These are phyloP conservation scores for Nothophaeocryptopus gaeumannii DNA, from an alignment of 2,329 filamentous ascomycete genomes.

Conservation along the genomic window DNA sequence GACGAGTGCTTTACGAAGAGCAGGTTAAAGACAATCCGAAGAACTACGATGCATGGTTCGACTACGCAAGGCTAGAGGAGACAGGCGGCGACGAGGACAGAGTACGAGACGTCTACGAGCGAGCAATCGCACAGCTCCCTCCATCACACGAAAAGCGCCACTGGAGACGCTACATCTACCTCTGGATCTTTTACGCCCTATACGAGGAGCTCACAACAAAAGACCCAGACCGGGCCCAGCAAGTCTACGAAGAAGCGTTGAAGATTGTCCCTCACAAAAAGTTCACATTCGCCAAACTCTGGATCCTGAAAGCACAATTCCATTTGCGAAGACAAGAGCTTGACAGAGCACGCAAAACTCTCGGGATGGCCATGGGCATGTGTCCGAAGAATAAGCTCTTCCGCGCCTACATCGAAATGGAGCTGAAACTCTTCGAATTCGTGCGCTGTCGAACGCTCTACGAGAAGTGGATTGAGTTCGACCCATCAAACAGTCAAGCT, in stretches of 20 bases:
- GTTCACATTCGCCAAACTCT: slow-evolving; percentile 96
- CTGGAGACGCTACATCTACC: slow-evolving; percentile 94
- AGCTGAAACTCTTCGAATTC: slow-evolving; percentile 93
- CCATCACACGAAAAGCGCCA: slow-evolving; percentile 95
- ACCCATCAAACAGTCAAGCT: slow-evolving; percentile 81
- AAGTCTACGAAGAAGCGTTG: slow-evolving; percentile 87
- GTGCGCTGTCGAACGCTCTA: slow-evolving; percentile 85
- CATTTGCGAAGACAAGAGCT: slow-evolving; percentile 85
- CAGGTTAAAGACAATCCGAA: slow-evolving; percentile 90
- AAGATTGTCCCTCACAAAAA: slow-evolving; percentile 89
- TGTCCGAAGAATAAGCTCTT: slow-evolving; percentile 96
- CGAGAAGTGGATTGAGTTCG: slow-evolving; percentile 91
- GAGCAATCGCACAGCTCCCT: slow-evolving; percentile 90
- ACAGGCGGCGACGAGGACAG: slow-evolving; percentile 75
- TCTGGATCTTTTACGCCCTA: slow-evolving; percentile 96
- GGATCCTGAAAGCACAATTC: slow-evolving; percentile 90
- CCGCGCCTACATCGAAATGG: slow-evolving; percentile 87
- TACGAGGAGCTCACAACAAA: slow-evolving; percentile 88
- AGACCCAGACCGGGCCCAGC: slow-evolving; percentile 73
- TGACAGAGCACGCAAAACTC: slow-evolving; percentile 75
- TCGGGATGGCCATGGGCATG: slow-evolving; percentile 87
- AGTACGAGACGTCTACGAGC: slow-evolving; percentile 89
- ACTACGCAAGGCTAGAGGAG: slow-evolving; percentile 89
- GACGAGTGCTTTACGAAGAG: slow-evolving; percentile 89
- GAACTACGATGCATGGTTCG: slow-evolving; percentile 97